Conservation (phyloP, 129 eudicot species). For the Scalesia atractyloides region DNA sequence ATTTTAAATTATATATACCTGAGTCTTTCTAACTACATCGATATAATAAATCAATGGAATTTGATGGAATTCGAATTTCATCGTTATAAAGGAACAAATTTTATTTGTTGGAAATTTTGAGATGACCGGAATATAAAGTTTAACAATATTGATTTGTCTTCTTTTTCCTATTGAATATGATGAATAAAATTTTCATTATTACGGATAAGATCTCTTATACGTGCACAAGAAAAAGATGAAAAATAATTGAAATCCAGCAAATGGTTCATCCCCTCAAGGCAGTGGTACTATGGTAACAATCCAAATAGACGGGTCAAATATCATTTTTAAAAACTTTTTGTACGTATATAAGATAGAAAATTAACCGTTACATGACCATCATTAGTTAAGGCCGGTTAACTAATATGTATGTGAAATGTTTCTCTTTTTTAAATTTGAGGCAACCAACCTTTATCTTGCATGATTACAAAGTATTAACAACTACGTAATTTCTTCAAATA, state of each 20-base stretch:
- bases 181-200: background rate
- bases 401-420: too few species aligned
- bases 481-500: too few species aligned
- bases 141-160: background rate
- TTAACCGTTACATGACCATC: background rate
- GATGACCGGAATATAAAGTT: background rate
- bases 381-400: too few species aligned
- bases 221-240: conserved; percentile 8
- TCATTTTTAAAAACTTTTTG: background rate
- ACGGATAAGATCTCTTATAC: conserved; percentile 32
- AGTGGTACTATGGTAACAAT: conserved; percentile 21
- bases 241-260: conserved; percentile 35
- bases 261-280: conserved; percentile 38
- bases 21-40: too few species aligned
- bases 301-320: conserved; percentile 32
- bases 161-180: background rate
- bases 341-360: conserved; percentile 1
- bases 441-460: too few species aligned
- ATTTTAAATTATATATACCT: too few species aligned
- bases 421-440: too few species aligned
- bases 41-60: too few species aligned
- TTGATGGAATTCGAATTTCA: background rate
- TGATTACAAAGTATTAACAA: too few species aligned
- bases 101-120: background rate
- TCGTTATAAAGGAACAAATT: background rate